phyloP scores from a whole-genome alignment of 768 basidiomycete species.

The Hemileccinum rubropunctum region DNA sequence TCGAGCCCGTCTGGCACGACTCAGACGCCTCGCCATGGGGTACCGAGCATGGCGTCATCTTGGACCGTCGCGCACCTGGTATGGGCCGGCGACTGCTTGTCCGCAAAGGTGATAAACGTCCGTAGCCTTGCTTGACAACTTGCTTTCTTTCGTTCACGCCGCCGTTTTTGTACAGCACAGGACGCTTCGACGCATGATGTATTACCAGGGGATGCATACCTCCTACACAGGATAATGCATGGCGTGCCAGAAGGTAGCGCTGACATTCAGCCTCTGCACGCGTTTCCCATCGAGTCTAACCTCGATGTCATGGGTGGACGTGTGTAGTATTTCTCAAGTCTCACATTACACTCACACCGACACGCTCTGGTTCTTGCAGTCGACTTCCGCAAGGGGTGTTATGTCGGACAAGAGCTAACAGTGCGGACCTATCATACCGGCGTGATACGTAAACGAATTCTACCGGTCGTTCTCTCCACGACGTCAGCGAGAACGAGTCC shows the following conservation, averaged over 20 bases:
- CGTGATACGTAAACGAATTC: constrained; percentile 81
- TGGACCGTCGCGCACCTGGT: constrained; percentile 67
- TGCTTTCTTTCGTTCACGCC: not conserved
- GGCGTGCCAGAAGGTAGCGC: constrained; percentile 85
- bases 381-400: constrained; percentile 97
- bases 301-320: constrained; percentile 93
- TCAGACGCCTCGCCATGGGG: constrained; percentile 59
- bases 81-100: constrained; percentile 78
- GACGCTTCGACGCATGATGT: constrained; percentile 57
- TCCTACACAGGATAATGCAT: constrained; percentile 71
- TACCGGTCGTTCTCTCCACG: constrained; percentile 64
- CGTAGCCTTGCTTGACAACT: constrained; percentile 33
- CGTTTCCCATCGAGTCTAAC: constrained; percentile 94
- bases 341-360: not conserved
- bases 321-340: constrained; percentile 39
- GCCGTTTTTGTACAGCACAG: constrained; percentile 38
- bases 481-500: constrained; percentile 17
- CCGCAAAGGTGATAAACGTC: constrained; percentile 70
- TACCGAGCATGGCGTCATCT: constrained; percentile 44
- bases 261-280: constrained; percentile 74
- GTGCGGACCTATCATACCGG: constrained; percentile 97
- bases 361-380: constrained; percentile 44
- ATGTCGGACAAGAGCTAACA: constrained; percentile 96
- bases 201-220: constrained; percentile 55
- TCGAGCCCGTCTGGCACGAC: constrained; percentile 72